Conservation (phyloP, 2,329 filamentous ascomycete genomes). For the Dryadomyces quercivorus region DNA sequence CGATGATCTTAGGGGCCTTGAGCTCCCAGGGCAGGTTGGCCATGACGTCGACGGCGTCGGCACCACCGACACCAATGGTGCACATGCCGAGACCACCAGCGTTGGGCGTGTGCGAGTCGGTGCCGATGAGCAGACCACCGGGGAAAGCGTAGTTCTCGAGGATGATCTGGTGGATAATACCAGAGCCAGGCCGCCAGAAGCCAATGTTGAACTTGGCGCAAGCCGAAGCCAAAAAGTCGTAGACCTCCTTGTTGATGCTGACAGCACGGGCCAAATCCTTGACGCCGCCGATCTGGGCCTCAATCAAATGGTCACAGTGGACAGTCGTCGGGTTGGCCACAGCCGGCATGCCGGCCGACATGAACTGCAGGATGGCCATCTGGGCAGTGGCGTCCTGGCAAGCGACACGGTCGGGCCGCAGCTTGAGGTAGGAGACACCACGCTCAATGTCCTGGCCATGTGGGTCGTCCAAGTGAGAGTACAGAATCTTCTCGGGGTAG, state of each 20-base stretch:
- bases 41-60: constrained; percentile 98
- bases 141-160: constrained; percentile 99
- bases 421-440: constrained; percentile 88
- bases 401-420: constrained; percentile 93
- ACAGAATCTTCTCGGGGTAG: constrained; percentile 96
- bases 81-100: constrained; percentile 92
- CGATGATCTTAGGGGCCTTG: constrained; percentile 94
- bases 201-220: constrained; percentile 99
- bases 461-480: constrained; percentile 96
- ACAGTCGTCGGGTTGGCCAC: constrained; percentile 93
- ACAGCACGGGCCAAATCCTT: constrained; percentile 90
- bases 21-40: constrained; percentile 94
- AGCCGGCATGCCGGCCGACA: constrained; percentile 93
- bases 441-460: constrained; percentile 94
- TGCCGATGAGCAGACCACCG: constrained; percentile 93
- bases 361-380: constrained; percentile 99
- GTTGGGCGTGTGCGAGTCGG: constrained; percentile 92
- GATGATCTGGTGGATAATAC: constrained; percentile 98
- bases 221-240: constrained; percentile 86
- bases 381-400: constrained; percentile 99
- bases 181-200: constrained; percentile 97
- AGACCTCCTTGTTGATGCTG: constrained; percentile 97
- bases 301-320: constrained; percentile 98
- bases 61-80: constrained; percentile 93
- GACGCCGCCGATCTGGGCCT: constrained; percentile 83